Base-by-base conservation (phyloP, 2,329 filamentous ascomycete genomes). In the Myriangium duriaei region DNA sequence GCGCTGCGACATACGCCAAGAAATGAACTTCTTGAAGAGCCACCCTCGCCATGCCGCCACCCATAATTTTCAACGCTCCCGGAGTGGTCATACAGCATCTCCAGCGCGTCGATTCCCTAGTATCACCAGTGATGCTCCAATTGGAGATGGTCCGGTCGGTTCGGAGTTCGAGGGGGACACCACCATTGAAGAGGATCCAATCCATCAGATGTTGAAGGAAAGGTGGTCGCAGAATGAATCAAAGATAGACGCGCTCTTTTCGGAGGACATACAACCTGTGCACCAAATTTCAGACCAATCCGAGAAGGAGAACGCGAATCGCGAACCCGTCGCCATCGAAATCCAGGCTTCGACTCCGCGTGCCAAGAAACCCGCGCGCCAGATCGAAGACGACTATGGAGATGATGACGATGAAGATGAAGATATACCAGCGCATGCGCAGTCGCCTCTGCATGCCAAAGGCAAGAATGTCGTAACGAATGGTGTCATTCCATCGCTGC, bases 361-460 rank as follows among this genome's bases (percentile, higher is more conserved):
- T 61, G 51, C 76, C 64, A 94, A 91, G 63, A 81, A 82, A 61
- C 70, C 76, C 32, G 81, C 80, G 58, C 72, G 83, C 51, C 69
- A 75, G 55, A 86, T 88, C 68, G 83, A 88, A 56, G 81, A 86
- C 51, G 80, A 88, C 60, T 87, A 88, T 54, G 82, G 81, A 48
- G 82, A 88, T 51, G 86, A 94, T 41, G 75, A 76, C 17, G 71
- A 73, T 6, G 72, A 72, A 19, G 53, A 56, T 7, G 51, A 54
- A 28, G 68, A 69, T 18, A 60, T 63, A 15, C 60, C 62, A 26
- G 54, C 56, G 15, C 60, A 61, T 29, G 57, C 52, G 42, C 58
- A 62, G 47, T 71, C 64, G 37, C 65, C 59, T 44, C 63, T 69
- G 30, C 66, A 67, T 51, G 55, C 64, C 13, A 67, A 67, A 48